These are phyloP conservation scores for Sorghum bicolor DNA, from an alignment of 176 grass and related monocot genomes.

Conservation along the genomic window DNA sequence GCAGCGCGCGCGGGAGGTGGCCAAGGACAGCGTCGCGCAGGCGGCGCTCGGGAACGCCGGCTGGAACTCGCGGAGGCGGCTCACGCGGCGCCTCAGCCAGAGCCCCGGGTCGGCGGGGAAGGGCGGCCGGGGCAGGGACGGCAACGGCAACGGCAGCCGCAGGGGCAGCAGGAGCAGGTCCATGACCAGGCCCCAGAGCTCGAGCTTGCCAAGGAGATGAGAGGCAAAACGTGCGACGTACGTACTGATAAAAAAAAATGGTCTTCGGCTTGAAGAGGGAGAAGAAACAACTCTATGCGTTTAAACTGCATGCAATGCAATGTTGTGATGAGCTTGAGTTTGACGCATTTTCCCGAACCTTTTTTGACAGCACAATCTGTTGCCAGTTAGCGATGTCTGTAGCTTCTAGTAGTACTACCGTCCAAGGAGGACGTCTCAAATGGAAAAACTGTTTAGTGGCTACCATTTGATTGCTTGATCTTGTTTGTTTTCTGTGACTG, in stretches of 20 bases:
- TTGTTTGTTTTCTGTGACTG: neutral
- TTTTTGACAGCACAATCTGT: neutral
- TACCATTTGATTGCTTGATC: neutral
- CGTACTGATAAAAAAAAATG: no score
- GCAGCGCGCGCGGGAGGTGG: slow-evolving; percentile 57
- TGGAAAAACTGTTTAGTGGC: neutral
- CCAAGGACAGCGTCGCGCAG: slow-evolving; percentile 67
- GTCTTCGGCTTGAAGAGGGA: neutral
- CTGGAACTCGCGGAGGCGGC: slow-evolving; percentile 44
- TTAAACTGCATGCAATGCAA: neutral
- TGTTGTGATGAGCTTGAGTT: neutral
- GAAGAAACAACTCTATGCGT: neutral
- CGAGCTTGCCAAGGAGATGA: neutral
- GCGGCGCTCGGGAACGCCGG: slow-evolving; percentile 67
- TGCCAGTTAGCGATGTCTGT: neutral
- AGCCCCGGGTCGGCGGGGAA: slow-evolving; percentile 24
- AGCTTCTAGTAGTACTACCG: neutral
- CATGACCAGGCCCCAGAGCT: neutral
- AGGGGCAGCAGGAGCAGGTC: slow-evolving; percentile 40
- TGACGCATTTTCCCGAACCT: neutral
- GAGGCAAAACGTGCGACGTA: neutral
- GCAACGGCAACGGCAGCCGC: neutral
- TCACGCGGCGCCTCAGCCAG: slow-evolving; percentile 28
- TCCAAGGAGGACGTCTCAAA: neutral
- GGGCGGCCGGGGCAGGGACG: slow-evolving; percentile 18